phyloP scores from a whole-genome alignment of 2,329 filamentous ascomycete species.

The Stemphylium lycopersici region DNA sequence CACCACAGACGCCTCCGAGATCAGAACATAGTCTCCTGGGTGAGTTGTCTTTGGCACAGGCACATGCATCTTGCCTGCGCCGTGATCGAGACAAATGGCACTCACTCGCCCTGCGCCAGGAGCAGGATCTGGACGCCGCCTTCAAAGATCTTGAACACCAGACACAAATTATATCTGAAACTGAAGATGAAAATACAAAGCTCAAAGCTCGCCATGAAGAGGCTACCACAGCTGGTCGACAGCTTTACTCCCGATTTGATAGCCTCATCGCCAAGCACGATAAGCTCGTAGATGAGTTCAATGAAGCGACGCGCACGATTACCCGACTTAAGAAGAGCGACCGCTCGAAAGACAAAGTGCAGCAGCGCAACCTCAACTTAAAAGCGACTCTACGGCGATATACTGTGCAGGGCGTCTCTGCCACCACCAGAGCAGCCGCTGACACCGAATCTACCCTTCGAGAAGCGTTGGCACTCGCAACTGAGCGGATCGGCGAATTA shows the following conservation, averaged over 20 bases:
- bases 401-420: background rate
- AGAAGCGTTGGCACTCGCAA: slow-evolving; percentile 20
- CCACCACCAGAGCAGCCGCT: background rate
- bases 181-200: background rate
- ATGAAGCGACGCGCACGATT: slow-evolving; percentile 7
- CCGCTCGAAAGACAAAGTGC: slow-evolving; percentile 23
- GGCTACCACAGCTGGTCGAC: background rate
- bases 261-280: slow-evolving; percentile 7
- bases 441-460: slow-evolving; percentile 11
- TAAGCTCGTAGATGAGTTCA: slow-evolving; percentile 10
- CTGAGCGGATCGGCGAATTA: slow-evolving; percentile 24
- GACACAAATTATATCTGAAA: background rate
- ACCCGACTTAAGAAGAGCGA: slow-evolving; percentile 21
- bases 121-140: background rate
- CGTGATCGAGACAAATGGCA: slow-evolving; percentile 14
- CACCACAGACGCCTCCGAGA: background rate
- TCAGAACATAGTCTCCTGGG: background rate
- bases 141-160: slow-evolving; percentile 3
- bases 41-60: slow-evolving; percentile 6
- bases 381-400: slow-evolving; percentile 15
- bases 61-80: slow-evolving; percentile 8
- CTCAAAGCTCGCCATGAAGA: slow-evolving; percentile 7
- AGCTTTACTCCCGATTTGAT: slow-evolving; percentile 1
- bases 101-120: slow-evolving; percentile 2
- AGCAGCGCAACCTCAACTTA: slow-evolving; percentile 22